These are phyloP conservation scores for Fusarium sublunatum DNA, from an alignment of 2,329 filamentous ascomycete genomes.

Conservation along the genomic window DNA sequence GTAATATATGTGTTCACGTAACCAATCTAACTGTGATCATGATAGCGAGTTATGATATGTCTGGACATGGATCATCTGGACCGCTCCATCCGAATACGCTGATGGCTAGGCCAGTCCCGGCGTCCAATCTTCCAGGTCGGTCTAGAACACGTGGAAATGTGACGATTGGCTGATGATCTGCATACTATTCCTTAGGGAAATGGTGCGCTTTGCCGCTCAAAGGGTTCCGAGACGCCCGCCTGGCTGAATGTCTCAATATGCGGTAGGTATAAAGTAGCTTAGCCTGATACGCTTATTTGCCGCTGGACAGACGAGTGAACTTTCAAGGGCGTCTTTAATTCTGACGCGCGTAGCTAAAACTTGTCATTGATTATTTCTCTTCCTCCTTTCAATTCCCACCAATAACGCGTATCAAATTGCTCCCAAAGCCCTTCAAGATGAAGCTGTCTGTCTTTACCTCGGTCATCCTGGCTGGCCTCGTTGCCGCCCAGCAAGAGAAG, in stretches of 20 bases:
- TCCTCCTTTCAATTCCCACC: background rate
- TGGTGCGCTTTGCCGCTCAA: constrained; percentile 16
- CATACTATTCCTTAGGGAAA: constrained; percentile 12
- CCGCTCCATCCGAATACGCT: constrained; percentile 7
- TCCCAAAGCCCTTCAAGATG: constrained; percentile 46
- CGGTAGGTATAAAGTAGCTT: background rate
- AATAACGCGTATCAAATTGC: background rate
- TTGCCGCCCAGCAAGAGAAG: constrained; percentile 49
- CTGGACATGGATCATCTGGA: constrained; percentile 5
- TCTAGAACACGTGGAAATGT: constrained; percentile 22
- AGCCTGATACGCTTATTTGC: constrained; percentile 16
- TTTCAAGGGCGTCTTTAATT: constrained; percentile 9
- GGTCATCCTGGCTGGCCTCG: constrained; percentile 49
- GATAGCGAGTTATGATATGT: background rate
- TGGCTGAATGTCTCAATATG: no score
- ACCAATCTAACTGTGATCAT: constrained; percentile 4
- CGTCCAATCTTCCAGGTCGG: constrained; percentile 16
- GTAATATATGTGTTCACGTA: background rate
- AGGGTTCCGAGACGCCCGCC: background rate
- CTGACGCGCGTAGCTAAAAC: constrained; percentile 15
- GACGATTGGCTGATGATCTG: constrained; percentile 30
- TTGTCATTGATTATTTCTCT: background rate
- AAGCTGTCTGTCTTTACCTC: constrained; percentile 50
- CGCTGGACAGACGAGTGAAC: constrained; percentile 1
- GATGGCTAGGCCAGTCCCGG: constrained; percentile 5